These are phyloP conservation scores for Corymbia maculata DNA, from an alignment of 345 rosid genomes.

Conservation along the genomic window DNA sequence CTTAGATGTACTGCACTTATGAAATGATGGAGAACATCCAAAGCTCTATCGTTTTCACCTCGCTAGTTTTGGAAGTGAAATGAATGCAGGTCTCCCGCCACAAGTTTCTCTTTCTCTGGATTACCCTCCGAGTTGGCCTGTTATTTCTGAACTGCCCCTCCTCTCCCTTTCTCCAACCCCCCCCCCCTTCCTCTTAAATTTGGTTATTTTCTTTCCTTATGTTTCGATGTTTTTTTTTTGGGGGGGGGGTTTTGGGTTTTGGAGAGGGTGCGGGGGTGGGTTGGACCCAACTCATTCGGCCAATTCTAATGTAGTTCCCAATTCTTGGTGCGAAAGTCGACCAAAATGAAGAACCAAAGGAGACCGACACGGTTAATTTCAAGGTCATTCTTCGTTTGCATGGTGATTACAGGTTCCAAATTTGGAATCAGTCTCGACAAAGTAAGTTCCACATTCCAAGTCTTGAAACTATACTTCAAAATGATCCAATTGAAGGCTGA, in stretches of 20 bases:
- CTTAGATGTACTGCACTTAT: neutral
- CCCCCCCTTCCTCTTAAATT: neutral
- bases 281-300: rapidly evolving
- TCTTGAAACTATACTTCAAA: neutral
- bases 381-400: neutral
- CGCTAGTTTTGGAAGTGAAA: neutral
- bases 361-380: neutral
- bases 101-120: neutral
- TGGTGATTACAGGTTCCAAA: neutral
- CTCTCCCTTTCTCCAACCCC: neutral
- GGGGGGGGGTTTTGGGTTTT: too few species aligned
- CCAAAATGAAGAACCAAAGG: neutral
- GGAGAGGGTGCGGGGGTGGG: neutral
- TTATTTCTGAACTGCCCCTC: neutral
- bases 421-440: rapidly evolving
- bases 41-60: neutral
- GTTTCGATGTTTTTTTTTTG: neutral
- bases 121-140: neutral
- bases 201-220: neutral
- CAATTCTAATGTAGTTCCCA: rapidly evolving
- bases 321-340: neutral
- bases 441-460: neutral
- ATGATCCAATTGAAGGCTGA: neutral
- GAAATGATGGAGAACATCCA: neutral
- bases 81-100: neutral